Percentiles rank a stretch among this genome's conserved stretches.
phyloP scores from a whole-genome alignment of 1,284 basidiomycete genomes.

The Tilletia walkeri region DNA sequence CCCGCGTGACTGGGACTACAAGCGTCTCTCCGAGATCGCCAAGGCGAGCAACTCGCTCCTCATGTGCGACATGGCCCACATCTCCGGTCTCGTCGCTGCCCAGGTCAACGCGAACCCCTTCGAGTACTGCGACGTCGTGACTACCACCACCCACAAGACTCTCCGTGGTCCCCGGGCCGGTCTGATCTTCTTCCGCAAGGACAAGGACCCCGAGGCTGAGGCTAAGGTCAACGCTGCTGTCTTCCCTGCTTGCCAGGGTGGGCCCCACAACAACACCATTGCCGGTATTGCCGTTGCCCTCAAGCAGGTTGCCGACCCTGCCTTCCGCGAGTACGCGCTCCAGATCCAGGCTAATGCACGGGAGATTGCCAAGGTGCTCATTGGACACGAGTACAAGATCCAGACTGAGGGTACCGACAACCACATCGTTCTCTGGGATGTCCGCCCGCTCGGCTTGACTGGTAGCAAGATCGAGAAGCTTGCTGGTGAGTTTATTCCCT shows the following conservation, averaged over 20 bases:
- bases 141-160: conserved; percentile 80
- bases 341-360: conserved; percentile 72
- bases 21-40: conserved; percentile 74
- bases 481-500: conserved; percentile 58
- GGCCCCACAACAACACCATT: conserved; percentile 98
- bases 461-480: conserved; percentile 99
- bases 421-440: conserved; percentile 97
- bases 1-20: conserved; percentile 84
- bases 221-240: conserved; percentile 95
- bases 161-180: conserved; percentile 97
- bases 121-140: conserved; percentile 83
- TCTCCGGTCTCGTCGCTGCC: conserved; percentile 90
- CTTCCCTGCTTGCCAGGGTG: conserved; percentile 99
- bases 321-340: conserved; percentile 88
- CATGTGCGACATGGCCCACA: conserved; percentile 86
- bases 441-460: conserved; percentile 89
- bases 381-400: conserved; percentile 68
- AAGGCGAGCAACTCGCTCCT: conserved; percentile 84
- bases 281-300: conserved; percentile 94
- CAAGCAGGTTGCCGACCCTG: conserved; percentile 84
- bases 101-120: conserved; percentile 91
- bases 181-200: conserved; percentile 98
- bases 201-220: conserved; percentile 83
- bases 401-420: conserved; percentile 97
- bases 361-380: conserved; percentile 50